phyloP scores from a whole-genome alignment of 805 yeast species.

The Debaryomyces tyrocola region DNA sequence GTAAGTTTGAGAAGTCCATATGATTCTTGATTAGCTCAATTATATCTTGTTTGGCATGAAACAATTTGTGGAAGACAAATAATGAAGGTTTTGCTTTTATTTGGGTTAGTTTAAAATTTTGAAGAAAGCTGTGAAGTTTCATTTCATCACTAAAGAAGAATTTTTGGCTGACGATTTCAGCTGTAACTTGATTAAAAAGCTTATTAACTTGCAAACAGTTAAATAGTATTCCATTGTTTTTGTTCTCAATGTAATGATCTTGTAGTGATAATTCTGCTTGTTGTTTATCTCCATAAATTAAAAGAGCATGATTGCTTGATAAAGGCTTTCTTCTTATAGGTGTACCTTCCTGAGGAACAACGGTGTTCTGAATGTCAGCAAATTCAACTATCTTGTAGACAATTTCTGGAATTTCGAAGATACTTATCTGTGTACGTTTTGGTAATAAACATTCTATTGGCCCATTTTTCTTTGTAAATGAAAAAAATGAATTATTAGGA shows the following conservation, averaged over 20 bases:
- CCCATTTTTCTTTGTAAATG: background rate
- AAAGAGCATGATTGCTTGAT: constrained; percentile 64
- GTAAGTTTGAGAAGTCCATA: constrained; percentile 48
- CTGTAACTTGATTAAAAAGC: constrained; percentile 59
- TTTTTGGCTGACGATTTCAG: constrained; percentile 53
- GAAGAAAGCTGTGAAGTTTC: constrained; percentile 4
- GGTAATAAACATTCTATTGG: background rate
- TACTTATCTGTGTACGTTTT: constrained; percentile 25
- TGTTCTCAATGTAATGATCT: constrained; percentile 7
- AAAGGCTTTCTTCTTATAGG: constrained; percentile 69
- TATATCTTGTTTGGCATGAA: constrained; percentile 52
- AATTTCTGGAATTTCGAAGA: constrained; percentile 78
- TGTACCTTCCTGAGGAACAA: constrained; percentile 60
- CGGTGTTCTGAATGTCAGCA: constrained; percentile 53
- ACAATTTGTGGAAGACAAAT: constrained; percentile 67
- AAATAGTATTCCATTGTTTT: constrained; percentile 34
- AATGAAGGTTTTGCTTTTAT: constrained; percentile 36
- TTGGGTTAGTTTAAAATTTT: constrained; percentile 11
- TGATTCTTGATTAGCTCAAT: constrained; percentile 46
- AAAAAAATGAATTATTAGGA: constrained; percentile 1
- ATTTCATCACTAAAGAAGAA: constrained; percentile 46
- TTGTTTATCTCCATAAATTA: constrained; percentile 58
- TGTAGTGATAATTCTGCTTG: constrained; percentile 39
- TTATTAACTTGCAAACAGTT: constrained; percentile 70
- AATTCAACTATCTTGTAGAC: constrained; percentile 56